Base-by-base conservation (phyloP, 306 rosid species). In the Gleditsia sinensis region DNA sequence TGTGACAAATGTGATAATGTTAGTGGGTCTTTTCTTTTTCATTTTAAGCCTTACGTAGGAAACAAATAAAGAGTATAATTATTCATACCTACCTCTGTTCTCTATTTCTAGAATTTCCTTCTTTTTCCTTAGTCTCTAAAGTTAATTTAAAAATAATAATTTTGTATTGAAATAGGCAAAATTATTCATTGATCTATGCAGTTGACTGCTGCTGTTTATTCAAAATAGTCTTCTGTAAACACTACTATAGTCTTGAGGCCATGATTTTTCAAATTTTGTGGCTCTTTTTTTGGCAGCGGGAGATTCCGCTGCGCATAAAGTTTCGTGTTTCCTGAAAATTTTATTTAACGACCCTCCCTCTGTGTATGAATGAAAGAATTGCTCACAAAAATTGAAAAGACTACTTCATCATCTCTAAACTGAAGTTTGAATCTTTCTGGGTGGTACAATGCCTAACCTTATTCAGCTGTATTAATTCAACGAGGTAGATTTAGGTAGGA, bases 111-210 rank as follows among this genome's bases (percentile, higher is more conserved):
- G 59, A 30, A 34, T 40, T 64, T 75, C 32, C 32, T 72, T 58
- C 54, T 24, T 8, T 42, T 45, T 60, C 58, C 56, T 57, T 28
- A 67, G 67, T 45, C 71, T 57, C 60, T 19, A 33, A 39, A 36
- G 6, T 81, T 77, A 23, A 45, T 77, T 80, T 56, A 49, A 67
- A 83, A 2, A 37, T 7, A 37, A 75, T 34, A 46, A 54, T 80
- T 43, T 62, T 67, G 78, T 77, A 62, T 65, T 73, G 85, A 73
- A 72, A 48, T 49, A 19, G 4, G 64, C 78, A 80, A 50, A 82
- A 79, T 19, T 40, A 40, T 71, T n/a, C n/a, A n/a, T n/a, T n/a
- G n/a, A n/a, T n/a, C n/a, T n/a, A n/a, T n/a, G n/a, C n/a, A n/a
- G n/a, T n/a, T n/a, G n/a, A n/a, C n/a, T n/a, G n/a, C n/a, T n/a